Conservation (phyloP, 1,284 basidiomycete genomes). For the Mycosarcoma mackinlayi region DNA sequence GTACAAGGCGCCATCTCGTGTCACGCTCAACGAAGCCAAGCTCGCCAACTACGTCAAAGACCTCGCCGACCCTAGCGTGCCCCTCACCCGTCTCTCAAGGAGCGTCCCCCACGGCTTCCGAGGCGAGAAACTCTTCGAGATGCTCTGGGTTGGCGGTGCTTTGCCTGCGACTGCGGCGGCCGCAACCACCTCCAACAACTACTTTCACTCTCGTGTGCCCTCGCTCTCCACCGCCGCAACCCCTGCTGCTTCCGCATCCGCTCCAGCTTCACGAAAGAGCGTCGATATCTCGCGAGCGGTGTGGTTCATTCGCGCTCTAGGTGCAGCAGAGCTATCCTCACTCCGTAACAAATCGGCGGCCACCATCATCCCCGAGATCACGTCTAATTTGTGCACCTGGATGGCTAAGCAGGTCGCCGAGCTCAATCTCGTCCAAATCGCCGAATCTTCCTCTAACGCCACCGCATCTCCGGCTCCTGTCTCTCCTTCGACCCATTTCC, state of each 20-base stretch:
- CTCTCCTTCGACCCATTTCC: slow-evolving; percentile 26
- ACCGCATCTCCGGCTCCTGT: slow-evolving; percentile 40
- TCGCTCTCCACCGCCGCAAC: slow-evolving; percentile 7
- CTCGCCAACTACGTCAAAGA: slow-evolving; percentile 89
- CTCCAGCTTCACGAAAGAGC: slow-evolving; percentile 73
- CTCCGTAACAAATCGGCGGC: slow-evolving; percentile 59
- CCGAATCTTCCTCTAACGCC: slow-evolving; percentile 34
- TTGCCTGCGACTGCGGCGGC: slow-evolving; percentile 20
- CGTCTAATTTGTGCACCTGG: slow-evolving; percentile 84
- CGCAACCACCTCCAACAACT: slow-evolving; percentile 4
- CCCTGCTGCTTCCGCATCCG: slow-evolving; percentile 5
- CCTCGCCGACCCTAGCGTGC: slow-evolving; percentile 87
- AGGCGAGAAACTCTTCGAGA: slow-evolving; percentile 88
- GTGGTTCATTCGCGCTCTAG: slow-evolving; percentile 94
- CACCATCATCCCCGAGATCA: slow-evolving; percentile 89
- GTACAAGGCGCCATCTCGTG: slow-evolving; percentile 70
- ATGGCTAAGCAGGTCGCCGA: slow-evolving; percentile 88
- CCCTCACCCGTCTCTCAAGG: slow-evolving; percentile 84
- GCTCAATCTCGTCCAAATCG: slow-evolving; percentile 70
- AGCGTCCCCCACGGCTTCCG: slow-evolving; percentile 93
- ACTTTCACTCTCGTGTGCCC: slow-evolving; percentile 12
- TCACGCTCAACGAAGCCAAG: slow-evolving; percentile 89
- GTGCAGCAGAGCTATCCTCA: slow-evolving; percentile 84
- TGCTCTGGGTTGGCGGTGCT: slow-evolving; percentile 75
- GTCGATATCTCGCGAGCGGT: slow-evolving; percentile 88